A percentile compares a stretch with the other conserved stretches of the same genome.
phyloP scores from a whole-genome alignment of 768 basidiomycete genomes.

The Rhodocollybia butyracea region DNA sequence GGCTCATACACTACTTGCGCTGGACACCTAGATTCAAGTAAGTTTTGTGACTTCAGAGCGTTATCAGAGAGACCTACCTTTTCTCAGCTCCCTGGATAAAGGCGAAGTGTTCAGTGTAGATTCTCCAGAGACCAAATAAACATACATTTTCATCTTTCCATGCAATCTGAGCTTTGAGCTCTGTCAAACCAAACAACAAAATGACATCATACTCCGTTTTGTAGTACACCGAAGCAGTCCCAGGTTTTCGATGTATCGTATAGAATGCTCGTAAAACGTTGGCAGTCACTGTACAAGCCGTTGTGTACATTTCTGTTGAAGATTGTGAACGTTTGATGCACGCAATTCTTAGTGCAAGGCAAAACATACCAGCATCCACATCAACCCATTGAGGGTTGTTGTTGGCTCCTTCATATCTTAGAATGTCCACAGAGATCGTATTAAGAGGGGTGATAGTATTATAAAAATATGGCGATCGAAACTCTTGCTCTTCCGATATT shows the following conservation, averaged over 20 bases:
- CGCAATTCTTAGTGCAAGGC: neutral
- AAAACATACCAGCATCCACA: neutral
- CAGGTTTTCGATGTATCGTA: neutral
- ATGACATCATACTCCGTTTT: slow-evolving; percentile 39
- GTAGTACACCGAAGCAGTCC: slow-evolving; percentile 20
- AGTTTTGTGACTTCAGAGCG: neutral
- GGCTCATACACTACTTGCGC: neutral
- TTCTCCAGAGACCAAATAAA: slow-evolving; percentile 7
- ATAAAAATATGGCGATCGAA: neutral
- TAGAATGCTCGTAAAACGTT: slow-evolving; percentile 18
- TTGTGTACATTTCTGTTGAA: slow-evolving; percentile 20
- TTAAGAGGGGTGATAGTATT: neutral
- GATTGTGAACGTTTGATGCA: neutral
- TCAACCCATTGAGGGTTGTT: neutral
- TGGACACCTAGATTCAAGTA: neutral
- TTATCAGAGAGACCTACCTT: slow-evolving; percentile 18
- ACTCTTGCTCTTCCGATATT: neutral
- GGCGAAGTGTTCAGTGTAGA: neutral
- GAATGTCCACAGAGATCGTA: neutral
- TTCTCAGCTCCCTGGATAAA: slow-evolving; percentile 31
- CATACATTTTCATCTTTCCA: slow-evolving; percentile 51
- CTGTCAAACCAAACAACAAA: slow-evolving; percentile 50
- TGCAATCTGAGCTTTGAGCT: slow-evolving; percentile 47
- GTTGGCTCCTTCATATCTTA: neutral
- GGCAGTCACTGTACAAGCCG: slow-evolving; percentile 18